phyloP scores from a whole-genome alignment of 2,329 filamentous ascomycete species.

The Colletotrichum siamense region DNA sequence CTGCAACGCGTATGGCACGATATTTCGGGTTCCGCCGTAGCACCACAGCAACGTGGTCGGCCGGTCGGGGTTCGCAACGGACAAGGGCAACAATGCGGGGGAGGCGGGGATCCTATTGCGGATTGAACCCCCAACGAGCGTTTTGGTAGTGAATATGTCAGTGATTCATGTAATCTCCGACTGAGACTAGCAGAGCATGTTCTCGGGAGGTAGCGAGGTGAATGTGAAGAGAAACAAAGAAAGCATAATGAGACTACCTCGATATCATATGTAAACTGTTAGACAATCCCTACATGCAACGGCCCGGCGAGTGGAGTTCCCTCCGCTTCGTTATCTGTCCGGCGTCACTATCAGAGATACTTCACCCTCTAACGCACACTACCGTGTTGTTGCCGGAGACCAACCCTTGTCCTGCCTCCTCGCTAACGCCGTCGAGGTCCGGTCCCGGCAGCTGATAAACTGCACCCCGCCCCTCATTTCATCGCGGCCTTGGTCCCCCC shows the following conservation, averaged over 20 bases:
- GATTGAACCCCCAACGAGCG: background rate
- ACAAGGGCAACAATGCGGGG: background rate
- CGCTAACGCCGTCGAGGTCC: background rate
- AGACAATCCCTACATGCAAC: background rate
- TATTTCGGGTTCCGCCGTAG: background rate
- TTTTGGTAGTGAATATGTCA: background rate
- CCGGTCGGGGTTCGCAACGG: background rate
- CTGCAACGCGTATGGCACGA: background rate
- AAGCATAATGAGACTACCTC: background rate
- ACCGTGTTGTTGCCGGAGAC: background rate
- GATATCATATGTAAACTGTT: background rate
- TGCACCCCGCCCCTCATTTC: background rate
- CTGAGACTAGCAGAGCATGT: background rate
- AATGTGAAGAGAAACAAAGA: background rate
- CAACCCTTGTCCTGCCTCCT: background rate
- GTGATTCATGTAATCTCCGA: background rate
- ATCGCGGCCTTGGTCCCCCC: background rate
- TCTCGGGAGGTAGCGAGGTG: background rate
- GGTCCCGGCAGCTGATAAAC: constrained; percentile 4
- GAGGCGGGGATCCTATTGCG: background rate
- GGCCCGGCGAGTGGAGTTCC: background rate
- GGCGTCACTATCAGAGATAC: background rate
- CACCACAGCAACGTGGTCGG: background rate
- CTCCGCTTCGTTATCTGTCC: background rate
- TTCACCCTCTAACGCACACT: background rate